These are phyloP conservation scores for Erodium maritimum DNA, from an alignment of 345 rosid genomes.

Conservation along the genomic window DNA sequence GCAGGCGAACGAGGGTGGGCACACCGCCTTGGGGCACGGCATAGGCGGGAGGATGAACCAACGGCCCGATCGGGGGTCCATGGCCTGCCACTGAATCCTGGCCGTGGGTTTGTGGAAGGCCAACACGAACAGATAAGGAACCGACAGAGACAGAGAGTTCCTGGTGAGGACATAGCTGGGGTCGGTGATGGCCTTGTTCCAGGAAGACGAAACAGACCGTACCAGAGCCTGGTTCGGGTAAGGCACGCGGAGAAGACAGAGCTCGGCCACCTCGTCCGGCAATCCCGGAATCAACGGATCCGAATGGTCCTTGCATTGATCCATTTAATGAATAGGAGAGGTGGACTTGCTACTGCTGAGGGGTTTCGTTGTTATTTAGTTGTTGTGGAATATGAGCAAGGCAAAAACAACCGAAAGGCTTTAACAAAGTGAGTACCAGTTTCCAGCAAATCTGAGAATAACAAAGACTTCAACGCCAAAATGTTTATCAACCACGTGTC, in stretches of 20 bases:
- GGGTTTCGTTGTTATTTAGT: too few relatives aligned
- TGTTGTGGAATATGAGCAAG: too few relatives aligned
- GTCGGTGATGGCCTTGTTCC: constrained; percentile 46
- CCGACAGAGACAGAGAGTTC: constrained; percentile 33
- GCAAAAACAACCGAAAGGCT: too few relatives aligned
- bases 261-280: constrained; percentile 55
- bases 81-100: constrained; percentile 59
- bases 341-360: too few relatives aligned
- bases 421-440: too few relatives aligned
- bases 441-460: too few relatives aligned
- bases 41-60: constrained; percentile 57
- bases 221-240: constrained; percentile 45
- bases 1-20: constrained; percentile 48
- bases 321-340: too few relatives aligned
- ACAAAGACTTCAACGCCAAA: too few relatives aligned
- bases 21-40: constrained; percentile 35
- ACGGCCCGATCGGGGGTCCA: constrained; percentile 46
- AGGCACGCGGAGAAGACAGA: constrained; percentile 54
- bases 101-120: constrained; percentile 49
- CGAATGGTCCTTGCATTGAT: neutral
- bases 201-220: constrained; percentile 54
- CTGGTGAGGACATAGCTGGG: constrained; percentile 31
- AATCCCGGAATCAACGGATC: constrained; percentile 56
- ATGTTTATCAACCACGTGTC: too few relatives aligned
- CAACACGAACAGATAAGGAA: constrained; percentile 46